Percentiles rank a stretch among this genome's conserved stretches.
Evolutionary conservation across 345 rosid genomes (phyloP).

Genomic region (Ricinus communis): DNA sequence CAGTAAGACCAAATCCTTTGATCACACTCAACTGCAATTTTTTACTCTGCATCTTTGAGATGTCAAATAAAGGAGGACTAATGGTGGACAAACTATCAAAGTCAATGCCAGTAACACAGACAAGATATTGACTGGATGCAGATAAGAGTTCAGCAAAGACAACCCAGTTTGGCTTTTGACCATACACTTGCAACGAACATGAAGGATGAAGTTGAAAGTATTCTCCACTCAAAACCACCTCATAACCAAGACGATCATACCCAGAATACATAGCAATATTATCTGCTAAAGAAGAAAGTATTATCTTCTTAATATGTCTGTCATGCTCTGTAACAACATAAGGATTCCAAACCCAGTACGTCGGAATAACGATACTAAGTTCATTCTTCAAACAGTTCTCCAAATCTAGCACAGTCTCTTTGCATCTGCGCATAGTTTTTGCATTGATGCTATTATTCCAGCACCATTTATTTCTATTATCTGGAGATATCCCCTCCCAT

Average conservation of each 20-base stretch:
- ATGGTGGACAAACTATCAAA: constrained; percentile 55
- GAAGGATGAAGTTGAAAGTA: constrained; percentile 81
- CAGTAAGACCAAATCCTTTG: constrained; percentile 55
- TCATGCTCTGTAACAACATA: constrained; percentile 39
- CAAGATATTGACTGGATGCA: constrained; percentile 56
- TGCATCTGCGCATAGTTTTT: constrained; percentile 86
- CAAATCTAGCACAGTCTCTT: constrained; percentile 69
- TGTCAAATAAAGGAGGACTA: constrained; percentile 69
- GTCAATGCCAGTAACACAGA: constrained; percentile 85
- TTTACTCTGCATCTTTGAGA: constrained; percentile 44
- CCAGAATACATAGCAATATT: constrained; percentile 90
- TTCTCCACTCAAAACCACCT: constrained; percentile 76
- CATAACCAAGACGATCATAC: constrained; percentile 76
- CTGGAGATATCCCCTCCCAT: constrained; percentile 58
- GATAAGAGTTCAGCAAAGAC: constrained; percentile 82
- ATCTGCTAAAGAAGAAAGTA: constrained; percentile 75
- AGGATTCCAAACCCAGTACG: constrained; percentile 72
- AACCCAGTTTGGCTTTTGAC: constrained; percentile 84
- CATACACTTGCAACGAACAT: constrained; percentile 72
- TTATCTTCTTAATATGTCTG: constrained; percentile 50
- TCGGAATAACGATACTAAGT: constrained; percentile 54
- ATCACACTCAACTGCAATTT: constrained; percentile 57
- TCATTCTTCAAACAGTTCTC: constrained; percentile 66
- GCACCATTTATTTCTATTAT: constrained; percentile 74
- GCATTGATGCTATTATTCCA: constrained; percentile 95